Base-by-base conservation (phyloP, 768 basidiomycete genomes). In the Cyclocybe cylindracea region DNA sequence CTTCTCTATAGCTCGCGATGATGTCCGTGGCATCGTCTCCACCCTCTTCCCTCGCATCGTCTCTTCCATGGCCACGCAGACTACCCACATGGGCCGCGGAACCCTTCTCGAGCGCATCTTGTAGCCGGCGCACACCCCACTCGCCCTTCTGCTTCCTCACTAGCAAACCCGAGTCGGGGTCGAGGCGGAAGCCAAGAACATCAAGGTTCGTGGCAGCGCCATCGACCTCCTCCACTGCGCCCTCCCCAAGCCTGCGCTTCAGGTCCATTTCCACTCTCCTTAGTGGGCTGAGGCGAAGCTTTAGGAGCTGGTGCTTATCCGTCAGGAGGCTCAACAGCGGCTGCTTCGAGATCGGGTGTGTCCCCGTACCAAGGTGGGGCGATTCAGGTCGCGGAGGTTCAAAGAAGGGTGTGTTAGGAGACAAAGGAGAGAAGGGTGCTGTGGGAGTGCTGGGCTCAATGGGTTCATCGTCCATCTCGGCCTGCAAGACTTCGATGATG, bases 401-500 rank as follows among this genome's bases (percentile, higher is more conserved):
- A 35, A 41, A 18, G 32, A 39, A 46, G 24, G n/a, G 37, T 14
- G 36, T 32, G 36, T 16, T 29, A 31, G 29, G 38, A 41, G 19
- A 43, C 24, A 19, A 34, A 40, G 54, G 33, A 18, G 42, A 29
- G n/a, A 31, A 37, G 32, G 33, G 45, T 5, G 48, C 35, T 6
- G 53, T 46, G 24, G 56, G 46, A 14, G 51, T 50, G 10, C 31
- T 19, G 18, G 35, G 45, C 3, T 43, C 51, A 43, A 48, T 32
- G 13, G 66, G 65, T 18, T 65, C 67, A 4, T 66, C 66, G 40
- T 73, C 60, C 54, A 81, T 66, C 39, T 83, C 81, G 4, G 72
- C 71, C 57, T 80, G 74, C 33, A 90, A 66, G 13, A 78, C 70
- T 39, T 85, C 79, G 57, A 89, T 73, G 56, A 91, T 83, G 60